Evolutionary conservation across 2,329 filamentous ascomycete species (phyloP).

Genomic region (Beauveria rudraprayagi): DNA sequence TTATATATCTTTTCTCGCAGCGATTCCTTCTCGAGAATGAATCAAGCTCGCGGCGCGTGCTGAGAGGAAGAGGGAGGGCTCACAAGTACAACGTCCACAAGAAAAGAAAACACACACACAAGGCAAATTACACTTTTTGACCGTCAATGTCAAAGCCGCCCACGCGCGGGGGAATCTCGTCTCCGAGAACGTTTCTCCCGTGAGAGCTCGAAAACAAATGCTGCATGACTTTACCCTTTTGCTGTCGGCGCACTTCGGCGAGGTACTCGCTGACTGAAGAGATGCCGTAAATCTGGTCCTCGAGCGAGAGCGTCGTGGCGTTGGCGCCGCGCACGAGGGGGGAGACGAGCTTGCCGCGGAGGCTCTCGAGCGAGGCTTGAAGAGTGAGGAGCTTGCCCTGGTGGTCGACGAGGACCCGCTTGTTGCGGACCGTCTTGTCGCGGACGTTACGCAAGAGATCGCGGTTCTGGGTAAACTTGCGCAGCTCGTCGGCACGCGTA

Average conservation of each 20-base stretch:
- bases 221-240: conserved; percentile 78
- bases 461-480: conserved; percentile 88
- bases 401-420: conserved; percentile 77
- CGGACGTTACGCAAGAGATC: conserved; percentile 70
- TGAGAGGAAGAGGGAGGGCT: too few species aligned
- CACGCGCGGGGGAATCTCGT: not conserved
- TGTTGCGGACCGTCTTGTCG: conserved; percentile 77
- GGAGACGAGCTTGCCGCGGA: conserved; percentile 74
- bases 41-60: too few species aligned
- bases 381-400: conserved; percentile 76
- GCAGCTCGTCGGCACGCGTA: conserved; percentile 62
- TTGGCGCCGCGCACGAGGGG: conserved; percentile 69
- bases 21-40: too few species aligned
- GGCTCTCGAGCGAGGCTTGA: conserved; percentile 78
- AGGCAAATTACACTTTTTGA: not conserved
- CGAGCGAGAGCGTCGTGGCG: conserved; percentile 55
- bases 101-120: too few species aligned
- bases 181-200: conserved; percentile 16
- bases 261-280: conserved; percentile 74
- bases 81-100: too few species aligned
- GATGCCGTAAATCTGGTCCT: conserved; percentile 78
- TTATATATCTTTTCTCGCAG: too few species aligned
- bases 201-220: conserved; percentile 54
- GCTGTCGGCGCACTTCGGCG: conserved; percentile 63
- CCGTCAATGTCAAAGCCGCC: not conserved